A percentile compares a stretch with the other conserved stretches of the same genome.
phyloP scores from a whole-genome alignment of 345 rosid genomes.

The Eucalyptus polybractea region DNA sequence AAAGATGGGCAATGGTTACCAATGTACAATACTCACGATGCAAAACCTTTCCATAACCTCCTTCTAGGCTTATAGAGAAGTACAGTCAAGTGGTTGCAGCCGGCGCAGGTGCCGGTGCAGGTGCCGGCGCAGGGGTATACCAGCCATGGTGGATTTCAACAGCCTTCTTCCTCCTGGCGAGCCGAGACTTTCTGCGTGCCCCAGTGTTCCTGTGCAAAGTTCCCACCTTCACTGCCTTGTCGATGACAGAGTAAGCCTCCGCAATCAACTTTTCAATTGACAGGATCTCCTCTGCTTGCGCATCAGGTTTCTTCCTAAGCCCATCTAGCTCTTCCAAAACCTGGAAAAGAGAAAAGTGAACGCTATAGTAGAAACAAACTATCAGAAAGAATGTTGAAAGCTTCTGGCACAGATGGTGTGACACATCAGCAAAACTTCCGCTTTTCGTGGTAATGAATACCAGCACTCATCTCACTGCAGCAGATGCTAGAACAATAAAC shows the following conservation, averaged over 20 bases:
- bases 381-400: not conserved
- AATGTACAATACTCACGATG: not conserved
- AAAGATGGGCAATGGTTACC: not conserved
- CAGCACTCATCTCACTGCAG: not conserved
- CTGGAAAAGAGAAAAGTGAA: slow-evolving; percentile 15
- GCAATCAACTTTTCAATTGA: slow-evolving; percentile 69
- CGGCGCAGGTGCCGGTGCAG: slow-evolving; percentile 31
- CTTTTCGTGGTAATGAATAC: not conserved
- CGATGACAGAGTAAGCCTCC: slow-evolving; percentile 79
- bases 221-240: slow-evolving; percentile 73
- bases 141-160: slow-evolving; percentile 87
- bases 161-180: slow-evolving; percentile 83
- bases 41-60: not conserved
- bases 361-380: not conserved
- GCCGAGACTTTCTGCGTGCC: slow-evolving; percentile 72
- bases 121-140: slow-evolving; percentile 65
- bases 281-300: slow-evolving; percentile 61
- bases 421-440: not conserved
- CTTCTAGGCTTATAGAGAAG: not conserved
- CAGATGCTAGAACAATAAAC: not conserved
- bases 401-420: not conserved
- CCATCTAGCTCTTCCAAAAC: slow-evolving; percentile 67
- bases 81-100: not conserved
- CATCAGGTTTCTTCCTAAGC: slow-evolving; percentile 74
- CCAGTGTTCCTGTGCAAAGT: slow-evolving; percentile 77